Percentiles rank a stretch among this genome's conserved stretches.
Evolutionary conservation across 176 grass and related monocot genomes (phyloP).

Genomic region (Aegilops speltoides): DNA sequence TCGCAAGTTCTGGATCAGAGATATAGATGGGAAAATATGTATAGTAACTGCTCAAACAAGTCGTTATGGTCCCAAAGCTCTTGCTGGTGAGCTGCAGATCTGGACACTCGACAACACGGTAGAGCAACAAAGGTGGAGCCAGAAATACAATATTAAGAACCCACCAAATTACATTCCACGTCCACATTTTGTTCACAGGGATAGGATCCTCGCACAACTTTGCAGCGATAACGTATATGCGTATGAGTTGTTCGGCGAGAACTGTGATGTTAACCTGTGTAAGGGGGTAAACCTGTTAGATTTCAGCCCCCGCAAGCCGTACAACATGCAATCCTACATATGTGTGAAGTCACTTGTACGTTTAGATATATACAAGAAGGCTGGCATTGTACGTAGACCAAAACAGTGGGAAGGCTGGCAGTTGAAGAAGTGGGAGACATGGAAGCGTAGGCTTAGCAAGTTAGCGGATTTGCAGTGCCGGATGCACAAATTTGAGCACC

Average conservation of each 20-base stretch:
- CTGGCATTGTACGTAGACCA: slow-evolving; percentile 4
- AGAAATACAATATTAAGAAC: background rate
- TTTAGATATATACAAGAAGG: slow-evolving; percentile 28
- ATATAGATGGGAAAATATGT: slow-evolving; percentile 23
- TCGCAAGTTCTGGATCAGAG: background rate
- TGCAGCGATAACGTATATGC: background rate
- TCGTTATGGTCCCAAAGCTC: background rate
- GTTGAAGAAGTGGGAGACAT: slow-evolving; percentile 21
- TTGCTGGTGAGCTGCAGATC: slow-evolving; percentile 16
- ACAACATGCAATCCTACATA: slow-evolving; percentile 3
- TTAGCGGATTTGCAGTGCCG: background rate
- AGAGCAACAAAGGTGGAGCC: slow-evolving; percentile 26
- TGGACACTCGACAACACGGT: background rate
- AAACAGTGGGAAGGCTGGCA: background rate
- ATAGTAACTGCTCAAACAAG: background rate
- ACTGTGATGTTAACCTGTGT: background rate
- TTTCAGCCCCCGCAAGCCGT: background rate
- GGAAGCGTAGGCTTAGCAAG: background rate
- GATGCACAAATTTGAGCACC: background rate
- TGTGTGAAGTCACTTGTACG: slow-evolving; percentile 23
- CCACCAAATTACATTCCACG: background rate
- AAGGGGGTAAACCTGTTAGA: background rate
- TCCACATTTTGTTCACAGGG: background rate
- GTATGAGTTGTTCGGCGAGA: background rate
- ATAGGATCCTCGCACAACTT: slow-evolving; percentile 11